Percentiles rank a stretch among this genome's conserved stretches.
Conservation (phyloP, 2,329 filamentous ascomycete genomes). For the Sarocladiaceae sp. region DNA sequence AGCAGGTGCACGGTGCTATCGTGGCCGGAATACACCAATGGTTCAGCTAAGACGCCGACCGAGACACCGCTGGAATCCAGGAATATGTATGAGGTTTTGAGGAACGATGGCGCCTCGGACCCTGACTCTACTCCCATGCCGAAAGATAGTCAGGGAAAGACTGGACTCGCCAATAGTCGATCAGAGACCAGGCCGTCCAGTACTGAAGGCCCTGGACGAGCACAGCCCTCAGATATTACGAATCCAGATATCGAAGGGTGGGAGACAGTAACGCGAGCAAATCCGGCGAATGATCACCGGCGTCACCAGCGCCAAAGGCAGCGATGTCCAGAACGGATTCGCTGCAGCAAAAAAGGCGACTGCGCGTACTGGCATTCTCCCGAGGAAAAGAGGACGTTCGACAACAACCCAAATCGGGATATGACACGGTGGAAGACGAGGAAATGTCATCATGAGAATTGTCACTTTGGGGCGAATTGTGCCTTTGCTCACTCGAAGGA, state of each 20-base stretch:
- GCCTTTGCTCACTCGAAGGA: slow-evolving; percentile 9
- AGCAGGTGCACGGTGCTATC: slow-evolving; percentile 7
- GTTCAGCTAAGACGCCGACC: neutral
- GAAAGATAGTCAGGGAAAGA: neutral
- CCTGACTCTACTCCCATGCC: neutral
- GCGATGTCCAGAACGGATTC: slow-evolving; percentile 9
- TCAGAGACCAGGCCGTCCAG: too few species aligned
- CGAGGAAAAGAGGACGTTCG: slow-evolving; percentile 3
- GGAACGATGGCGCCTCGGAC: neutral
- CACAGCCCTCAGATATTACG: too few species aligned
- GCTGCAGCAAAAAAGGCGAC: slow-evolving; percentile 9
- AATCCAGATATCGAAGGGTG: too few species aligned
- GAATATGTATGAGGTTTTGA: slow-evolving; percentile 10
- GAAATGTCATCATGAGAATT: slow-evolving; percentile 3
- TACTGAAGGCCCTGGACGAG: too few species aligned
- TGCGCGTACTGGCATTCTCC: slow-evolving; percentile 9
- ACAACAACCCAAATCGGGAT: neutral
- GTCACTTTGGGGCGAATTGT: slow-evolving; percentile 5
- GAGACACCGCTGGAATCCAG: slow-evolving; percentile 2
- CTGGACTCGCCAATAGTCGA: neutral
- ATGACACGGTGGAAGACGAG: slow-evolving; percentile 12
- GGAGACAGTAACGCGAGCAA: too few species aligned
- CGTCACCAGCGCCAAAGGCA: slow-evolving; percentile 6
- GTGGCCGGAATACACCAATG: slow-evolving; percentile 11
- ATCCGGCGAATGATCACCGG: neutral